Evolutionary conservation across 2,329 filamentous ascomycete species (phyloP), one percentile per base, ranked within the genome.

Genomic region (Ophiognomonia clavigignenti-juglandacearum): DNA sequence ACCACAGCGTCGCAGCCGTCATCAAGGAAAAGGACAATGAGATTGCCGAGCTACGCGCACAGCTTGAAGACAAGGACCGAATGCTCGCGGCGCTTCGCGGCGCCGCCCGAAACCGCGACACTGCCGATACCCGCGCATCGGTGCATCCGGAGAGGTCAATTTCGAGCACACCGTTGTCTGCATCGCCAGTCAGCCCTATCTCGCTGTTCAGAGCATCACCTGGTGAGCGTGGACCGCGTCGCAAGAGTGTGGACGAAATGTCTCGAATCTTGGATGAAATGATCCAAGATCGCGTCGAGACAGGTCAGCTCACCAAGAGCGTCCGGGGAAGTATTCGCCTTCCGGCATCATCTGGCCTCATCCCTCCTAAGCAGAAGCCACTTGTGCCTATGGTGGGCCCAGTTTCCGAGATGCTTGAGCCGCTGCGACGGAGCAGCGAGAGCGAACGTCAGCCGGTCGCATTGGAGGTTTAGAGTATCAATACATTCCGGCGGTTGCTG

Each of bases 251-350:
- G 27, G 90, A 96, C 57, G 91, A 96, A 66, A 91, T 96, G 83
- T 95, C 88, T 56, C 82, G 83, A 58, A 90, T 96, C 71, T 77
- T 96, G 22, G 92, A 97, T 59, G 89, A 96, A 67, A 96, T 97
- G 92, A 93, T 96, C 50, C 86, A 91, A 61, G 87, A 92, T 60
- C 82, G 86, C 48, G 86, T 95, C 44, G 87, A 93, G 57, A 82
- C 75, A 43, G 88, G 86, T 19, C 81, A 88, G 45, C 69, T 88
- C 19, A 73, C 88, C 24, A 81, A 86, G 58, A 77, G 83, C 43
- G 69, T 70, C 43, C 74, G 83, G 51, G 86, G 84, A 34, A 88
- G 83, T 59, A 77, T 88, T 42, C 78, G 82, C 40, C 62, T 86
- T 29, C 72, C 74, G 5, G 24, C 45, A 11, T 22, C 27, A 7